A percentile compares a stretch with the other conserved stretches of the same genome.
Evolutionary conservation across 352 stramenopile species (phyloP).

Genomic region (Phytopythium delawarense): DNA sequence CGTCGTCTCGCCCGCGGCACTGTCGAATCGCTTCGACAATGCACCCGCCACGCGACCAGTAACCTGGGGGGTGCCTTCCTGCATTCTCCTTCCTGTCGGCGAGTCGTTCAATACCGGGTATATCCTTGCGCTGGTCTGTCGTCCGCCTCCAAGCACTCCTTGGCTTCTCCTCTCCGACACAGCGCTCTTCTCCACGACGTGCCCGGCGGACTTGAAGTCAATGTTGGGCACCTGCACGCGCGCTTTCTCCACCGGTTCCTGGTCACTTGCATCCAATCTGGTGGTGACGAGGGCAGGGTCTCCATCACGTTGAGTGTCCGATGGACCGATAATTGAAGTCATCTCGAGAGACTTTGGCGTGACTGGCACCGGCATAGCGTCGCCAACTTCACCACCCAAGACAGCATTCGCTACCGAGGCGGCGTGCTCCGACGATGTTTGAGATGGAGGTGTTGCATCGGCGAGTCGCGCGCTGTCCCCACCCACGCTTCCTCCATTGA

Average conservation of each 20-base stretch:
- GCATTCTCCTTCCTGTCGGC: background rate
- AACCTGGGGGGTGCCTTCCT: background rate
- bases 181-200: conserved; percentile 3
- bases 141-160: background rate
- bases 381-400: background rate
- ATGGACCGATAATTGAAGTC: background rate
- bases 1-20: background rate
- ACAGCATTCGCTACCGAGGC: background rate
- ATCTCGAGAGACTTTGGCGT: background rate
- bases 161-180: conserved; percentile 1
- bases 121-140: conserved; percentile 3
- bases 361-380: background rate
- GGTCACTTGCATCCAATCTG: background rate
- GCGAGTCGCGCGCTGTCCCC: too few relatives aligned
- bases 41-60: background rate
- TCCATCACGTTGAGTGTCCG: background rate
- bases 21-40: background rate
- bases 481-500: background rate
- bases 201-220: background rate
- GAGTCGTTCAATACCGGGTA: conserved; percentile 6
- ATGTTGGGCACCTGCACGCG: background rate
- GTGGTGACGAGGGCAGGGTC: conserved; percentile 1
- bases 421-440: background rate
- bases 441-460: background rate
- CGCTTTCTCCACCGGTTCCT: background rate